Evolutionary conservation across 139 green algal genomes (phyloP).

Genomic region (Micractinium conductrix): DNA sequence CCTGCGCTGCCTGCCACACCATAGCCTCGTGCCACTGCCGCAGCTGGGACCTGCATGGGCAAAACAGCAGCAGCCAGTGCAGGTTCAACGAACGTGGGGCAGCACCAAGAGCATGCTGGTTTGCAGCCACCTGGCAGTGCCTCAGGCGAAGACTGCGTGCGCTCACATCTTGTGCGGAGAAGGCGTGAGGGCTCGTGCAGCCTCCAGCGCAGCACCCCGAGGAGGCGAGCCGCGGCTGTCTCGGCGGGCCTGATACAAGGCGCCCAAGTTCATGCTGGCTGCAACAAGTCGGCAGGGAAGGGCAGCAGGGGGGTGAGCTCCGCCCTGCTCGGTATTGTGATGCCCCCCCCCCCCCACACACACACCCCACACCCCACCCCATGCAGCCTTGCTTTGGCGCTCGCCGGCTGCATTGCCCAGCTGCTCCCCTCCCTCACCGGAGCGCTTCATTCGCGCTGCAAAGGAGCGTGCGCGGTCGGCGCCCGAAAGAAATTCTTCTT

Average conservation of each 20-base stretch:
- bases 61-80: too few species aligned
- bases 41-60: not conserved
- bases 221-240: not conserved
- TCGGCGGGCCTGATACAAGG: not conserved
- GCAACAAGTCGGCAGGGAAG: not conserved
- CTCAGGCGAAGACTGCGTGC: too few species aligned
- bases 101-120: too few species aligned
- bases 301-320: not conserved
- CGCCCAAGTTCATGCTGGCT: slow-evolving; percentile 13
- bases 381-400: too few species aligned
- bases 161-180: slow-evolving; percentile 2
- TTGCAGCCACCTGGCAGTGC: too few species aligned
- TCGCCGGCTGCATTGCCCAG: not conserved
- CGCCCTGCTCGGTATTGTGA: too few species aligned
- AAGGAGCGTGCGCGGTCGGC: slow-evolving; percentile 9
- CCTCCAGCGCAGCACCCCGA: not conserved
- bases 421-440: not conserved
- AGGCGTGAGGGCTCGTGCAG: not conserved
- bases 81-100: too few species aligned
- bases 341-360: too few species aligned
- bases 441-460: slow-evolving; percentile 25
- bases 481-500: not conserved
- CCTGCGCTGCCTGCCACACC: not conserved
- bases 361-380: too few species aligned
- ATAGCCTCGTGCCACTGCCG: slow-evolving; percentile 9